Percentiles rank a stretch among this genome's conserved stretches.
Conservation (phyloP, 768 basidiomycete genomes). For the Mycena rebaudengoi region DNA sequence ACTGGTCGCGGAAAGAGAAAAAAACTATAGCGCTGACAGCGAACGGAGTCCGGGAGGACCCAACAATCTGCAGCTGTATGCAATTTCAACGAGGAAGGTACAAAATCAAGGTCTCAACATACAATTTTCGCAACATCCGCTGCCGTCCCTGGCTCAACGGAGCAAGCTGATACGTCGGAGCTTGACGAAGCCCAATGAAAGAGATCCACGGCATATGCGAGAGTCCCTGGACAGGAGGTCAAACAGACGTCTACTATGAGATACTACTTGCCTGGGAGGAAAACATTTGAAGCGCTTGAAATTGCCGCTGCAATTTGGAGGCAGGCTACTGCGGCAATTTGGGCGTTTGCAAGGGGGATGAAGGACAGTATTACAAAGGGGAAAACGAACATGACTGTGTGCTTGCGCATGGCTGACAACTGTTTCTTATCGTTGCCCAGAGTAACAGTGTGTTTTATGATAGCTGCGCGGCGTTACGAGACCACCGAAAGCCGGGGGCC, state of each 20-base stretch:
- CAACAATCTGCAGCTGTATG: neutral
- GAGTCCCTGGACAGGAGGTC: too few relatives aligned
- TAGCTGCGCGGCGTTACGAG: too few relatives aligned
- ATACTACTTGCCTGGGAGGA: neutral
- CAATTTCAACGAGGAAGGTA: neutral
- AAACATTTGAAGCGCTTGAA: neutral
- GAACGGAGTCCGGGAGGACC: neutral
- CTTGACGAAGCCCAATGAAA: constrained; percentile 4
- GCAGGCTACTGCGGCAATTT: neutral
- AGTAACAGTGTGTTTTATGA: too few relatives aligned
- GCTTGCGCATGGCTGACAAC: too few relatives aligned
- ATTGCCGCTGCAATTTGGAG: neutral
- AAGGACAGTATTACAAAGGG: too few relatives aligned
- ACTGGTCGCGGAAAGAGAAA: too few relatives aligned
- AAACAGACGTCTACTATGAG: too few relatives aligned
- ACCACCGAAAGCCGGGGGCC: too few relatives aligned
- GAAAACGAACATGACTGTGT: too few relatives aligned
- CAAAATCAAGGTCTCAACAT: neutral
- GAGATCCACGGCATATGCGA: neutral
- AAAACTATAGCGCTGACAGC: too few relatives aligned
- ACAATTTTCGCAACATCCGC: constrained; percentile 1
- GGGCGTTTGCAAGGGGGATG: neutral
- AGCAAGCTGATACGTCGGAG: neutral
- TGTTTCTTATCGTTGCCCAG: too few relatives aligned
- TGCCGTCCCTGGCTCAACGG: constrained; percentile 2